Evolutionary conservation across 1,284 basidiomycete genomes (phyloP).

Genomic region (Sphaerobolus stellatus): DNA sequence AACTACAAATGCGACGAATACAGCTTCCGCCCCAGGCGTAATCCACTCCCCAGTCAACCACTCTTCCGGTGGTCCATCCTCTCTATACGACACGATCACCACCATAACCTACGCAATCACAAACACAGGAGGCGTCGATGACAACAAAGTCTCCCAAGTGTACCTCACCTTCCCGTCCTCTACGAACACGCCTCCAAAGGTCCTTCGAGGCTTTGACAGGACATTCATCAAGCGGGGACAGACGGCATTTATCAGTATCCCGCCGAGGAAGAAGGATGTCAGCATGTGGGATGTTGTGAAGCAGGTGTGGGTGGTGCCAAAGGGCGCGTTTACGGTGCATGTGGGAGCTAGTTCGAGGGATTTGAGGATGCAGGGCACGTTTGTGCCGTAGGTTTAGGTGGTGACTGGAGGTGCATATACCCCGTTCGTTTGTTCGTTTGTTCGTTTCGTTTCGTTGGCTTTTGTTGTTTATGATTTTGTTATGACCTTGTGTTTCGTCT

Average conservation of each 20-base stretch:
- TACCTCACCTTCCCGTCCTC: conserved; percentile 60
- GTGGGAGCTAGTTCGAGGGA: no score
- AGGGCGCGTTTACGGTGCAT: no score
- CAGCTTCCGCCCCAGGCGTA: conserved; percentile 12
- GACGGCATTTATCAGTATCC: conserved; percentile 47
- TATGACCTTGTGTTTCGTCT: no score
- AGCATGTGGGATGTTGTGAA: conserved; percentile 43
- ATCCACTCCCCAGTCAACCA: conserved; percentile 2
- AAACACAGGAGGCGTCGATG: conserved; percentile 56
- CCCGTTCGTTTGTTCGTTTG: no score
- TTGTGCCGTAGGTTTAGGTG: no score
- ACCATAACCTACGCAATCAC: conserved; percentile 56
- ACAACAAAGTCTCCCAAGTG: conserved; percentile 56
- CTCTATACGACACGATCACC: conserved; percentile 62
- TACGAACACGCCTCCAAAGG: conserved; percentile 56
- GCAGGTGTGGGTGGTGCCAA: conserved; percentile 55
- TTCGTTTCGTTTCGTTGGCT: no score
- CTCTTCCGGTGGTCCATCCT: conserved; percentile 11
- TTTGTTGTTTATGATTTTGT: no score
- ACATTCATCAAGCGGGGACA: conserved; percentile 49
- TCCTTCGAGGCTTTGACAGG: conserved; percentile 68
- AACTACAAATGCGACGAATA: conserved; percentile 19
- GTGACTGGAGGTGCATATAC: no score
- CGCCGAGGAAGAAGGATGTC: conserved; percentile 52
- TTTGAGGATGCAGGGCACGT: no score